phyloP scores from a whole-genome alignment of 768 basidiomycete species.

The Termitomyces sp. region DNA sequence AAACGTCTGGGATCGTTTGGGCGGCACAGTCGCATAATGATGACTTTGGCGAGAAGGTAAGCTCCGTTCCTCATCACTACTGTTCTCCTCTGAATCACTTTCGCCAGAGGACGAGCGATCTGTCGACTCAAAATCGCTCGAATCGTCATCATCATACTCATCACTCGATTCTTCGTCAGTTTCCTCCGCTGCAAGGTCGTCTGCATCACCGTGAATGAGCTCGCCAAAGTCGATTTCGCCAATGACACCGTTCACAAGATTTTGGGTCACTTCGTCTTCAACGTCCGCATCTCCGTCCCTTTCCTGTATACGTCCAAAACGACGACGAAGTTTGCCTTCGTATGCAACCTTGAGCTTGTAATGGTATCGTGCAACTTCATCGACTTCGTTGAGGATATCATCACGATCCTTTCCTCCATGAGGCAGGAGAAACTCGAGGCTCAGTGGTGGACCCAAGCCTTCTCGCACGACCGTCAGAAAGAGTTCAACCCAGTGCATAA shows the following conservation, averaged over 20 bases:
- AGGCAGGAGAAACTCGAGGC: constrained; percentile 88
- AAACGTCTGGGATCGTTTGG: constrained; percentile 15
- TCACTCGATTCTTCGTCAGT: constrained; percentile 44
- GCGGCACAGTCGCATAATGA: constrained; percentile 7
- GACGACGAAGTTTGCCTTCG: constrained; percentile 85
- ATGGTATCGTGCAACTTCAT: constrained; percentile 87
- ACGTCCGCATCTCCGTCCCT: constrained; percentile 49
- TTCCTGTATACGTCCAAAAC: constrained; percentile 64
- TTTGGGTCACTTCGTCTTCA: constrained; percentile 82
- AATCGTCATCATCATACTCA: constrained; percentile 26
- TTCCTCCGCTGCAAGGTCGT: constrained; percentile 78
- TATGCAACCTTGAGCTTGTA: constrained; percentile 92
- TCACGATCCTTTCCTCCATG: constrained; percentile 74
- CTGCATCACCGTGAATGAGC: constrained; percentile 70
- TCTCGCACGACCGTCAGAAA: constrained; percentile 90
- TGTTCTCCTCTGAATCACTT: constrained; percentile 16
- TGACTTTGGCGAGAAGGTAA: neutral
- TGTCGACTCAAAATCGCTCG: constrained; percentile 25
- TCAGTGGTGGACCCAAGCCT: constrained; percentile 72
- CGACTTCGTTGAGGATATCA: constrained; percentile 80
- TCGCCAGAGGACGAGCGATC: constrained; percentile 16
- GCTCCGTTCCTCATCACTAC: constrained; percentile 27
- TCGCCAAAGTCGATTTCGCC: constrained; percentile 81
- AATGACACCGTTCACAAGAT: constrained; percentile 77
- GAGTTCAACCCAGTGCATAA: constrained; percentile 97